Percentiles rank a stretch among this genome's conserved stretches.
phyloP scores from a whole-genome alignment of 352 stramenopile genomes.

The Phytophthora sansomeana region DNA sequence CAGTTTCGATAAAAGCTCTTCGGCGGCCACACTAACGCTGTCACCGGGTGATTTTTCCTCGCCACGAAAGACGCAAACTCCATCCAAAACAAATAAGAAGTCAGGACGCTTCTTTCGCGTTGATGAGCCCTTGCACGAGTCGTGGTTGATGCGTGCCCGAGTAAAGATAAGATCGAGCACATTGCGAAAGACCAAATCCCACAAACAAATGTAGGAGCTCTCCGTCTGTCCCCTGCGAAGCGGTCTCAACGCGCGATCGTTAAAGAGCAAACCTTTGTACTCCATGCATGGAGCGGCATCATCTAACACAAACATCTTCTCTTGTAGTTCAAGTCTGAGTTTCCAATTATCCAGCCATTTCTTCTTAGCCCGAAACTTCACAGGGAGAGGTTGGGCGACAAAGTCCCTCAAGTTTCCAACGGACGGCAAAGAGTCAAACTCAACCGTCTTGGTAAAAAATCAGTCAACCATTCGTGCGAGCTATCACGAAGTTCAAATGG shows the following conservation, averaged over 20 bases:
- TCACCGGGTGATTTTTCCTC: slow-evolving; percentile 22
- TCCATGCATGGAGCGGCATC: slow-evolving; percentile 7
- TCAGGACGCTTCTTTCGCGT: slow-evolving; percentile 10
- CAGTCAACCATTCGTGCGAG: not conserved
- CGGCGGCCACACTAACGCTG: slow-evolving; percentile 4
- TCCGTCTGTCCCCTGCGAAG: slow-evolving; percentile 6
- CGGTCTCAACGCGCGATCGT: slow-evolving; percentile 1
- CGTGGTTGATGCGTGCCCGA: slow-evolving; percentile 14
- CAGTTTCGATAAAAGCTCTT: slow-evolving; percentile 19
- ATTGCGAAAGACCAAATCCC: slow-evolving; percentile 19
- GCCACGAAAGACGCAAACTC: slow-evolving; percentile 26
- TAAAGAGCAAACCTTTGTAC: slow-evolving; percentile 13
- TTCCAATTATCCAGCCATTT: slow-evolving; percentile 12
- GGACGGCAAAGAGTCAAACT: slow-evolving; percentile 2
- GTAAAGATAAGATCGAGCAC: slow-evolving; percentile 19
- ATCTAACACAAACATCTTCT: slow-evolving; percentile 18
- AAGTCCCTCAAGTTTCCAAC: slow-evolving; percentile 10
- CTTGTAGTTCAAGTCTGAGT: slow-evolving; percentile 7
- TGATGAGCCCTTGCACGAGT: slow-evolving; percentile 11
- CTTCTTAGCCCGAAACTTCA: slow-evolving; percentile 19
- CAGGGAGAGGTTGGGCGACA: slow-evolving; percentile 9
- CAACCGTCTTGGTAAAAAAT: not conserved
- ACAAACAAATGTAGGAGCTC: slow-evolving; percentile 9
- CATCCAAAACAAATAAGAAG: slow-evolving; percentile 22
- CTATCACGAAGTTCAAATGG: not conserved